Conservation (phyloP, 805 yeast genomes). For the Yarrowia bubula region DNA sequence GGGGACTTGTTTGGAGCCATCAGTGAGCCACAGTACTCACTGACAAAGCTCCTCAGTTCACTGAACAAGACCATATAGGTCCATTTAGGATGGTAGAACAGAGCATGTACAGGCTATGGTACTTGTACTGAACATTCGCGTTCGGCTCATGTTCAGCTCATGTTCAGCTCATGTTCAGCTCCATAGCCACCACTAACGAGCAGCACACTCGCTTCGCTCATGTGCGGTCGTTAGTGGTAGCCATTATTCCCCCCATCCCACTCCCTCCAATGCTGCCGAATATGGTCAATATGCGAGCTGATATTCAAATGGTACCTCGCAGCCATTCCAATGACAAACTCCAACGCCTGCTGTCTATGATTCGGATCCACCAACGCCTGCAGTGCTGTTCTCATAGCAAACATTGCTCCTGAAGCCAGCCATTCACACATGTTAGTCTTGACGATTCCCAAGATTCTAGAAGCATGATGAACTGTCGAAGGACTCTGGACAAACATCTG, state of each 20-base stretch:
- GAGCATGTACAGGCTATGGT: too few species aligned
- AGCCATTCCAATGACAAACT: neutral
- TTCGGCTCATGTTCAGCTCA: too few species aligned
- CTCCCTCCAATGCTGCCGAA: neutral
- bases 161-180: too few species aligned
- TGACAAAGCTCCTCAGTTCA: too few species aligned
- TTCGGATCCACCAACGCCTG: neutral
- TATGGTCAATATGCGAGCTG: neutral
- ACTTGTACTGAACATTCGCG: too few species aligned
- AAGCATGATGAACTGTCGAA: neutral
- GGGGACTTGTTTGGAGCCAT: too few species aligned
- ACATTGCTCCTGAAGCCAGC: slow-evolving; percentile 15
- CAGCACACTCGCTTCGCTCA: too few species aligned
- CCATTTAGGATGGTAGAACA: too few species aligned
- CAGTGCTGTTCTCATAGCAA: neutral
- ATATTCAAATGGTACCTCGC: slow-evolving; percentile 6
- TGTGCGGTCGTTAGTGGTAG: neutral
- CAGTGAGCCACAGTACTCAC: too few species aligned
- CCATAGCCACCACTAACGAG: too few species aligned
- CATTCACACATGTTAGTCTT: slow-evolving; percentile 13
- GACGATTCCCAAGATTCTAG: neutral
- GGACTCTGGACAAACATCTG: neutral
- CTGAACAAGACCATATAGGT: too few species aligned
- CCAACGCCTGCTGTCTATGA: neutral
- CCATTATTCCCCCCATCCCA: neutral